Base-by-base conservation (phyloP, 352 stramenopile species). In the Pythium monospermum region DNA sequence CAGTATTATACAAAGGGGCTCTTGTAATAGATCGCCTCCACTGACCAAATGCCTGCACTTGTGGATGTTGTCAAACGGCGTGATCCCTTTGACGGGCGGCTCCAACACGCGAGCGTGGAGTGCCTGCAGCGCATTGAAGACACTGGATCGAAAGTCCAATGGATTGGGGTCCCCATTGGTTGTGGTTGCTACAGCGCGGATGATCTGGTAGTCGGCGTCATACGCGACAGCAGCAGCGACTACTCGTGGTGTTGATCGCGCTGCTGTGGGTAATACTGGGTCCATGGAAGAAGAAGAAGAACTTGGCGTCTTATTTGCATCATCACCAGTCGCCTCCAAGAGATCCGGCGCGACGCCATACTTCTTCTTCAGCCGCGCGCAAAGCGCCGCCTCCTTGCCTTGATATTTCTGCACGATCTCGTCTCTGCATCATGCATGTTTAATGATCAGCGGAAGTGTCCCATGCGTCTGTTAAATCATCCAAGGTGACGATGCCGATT, bases 61-160 rank as follows among this genome's bases (percentile, higher is more conserved):
- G 53, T 85, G 76, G 32, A 96, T 82, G 51, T 95, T 95, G 57
- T 97, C 86, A 32, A 98, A 66, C 38, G 80, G 75, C 54, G 57
- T 56, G 40, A 58, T 49, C 36, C 41, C 57, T 2, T 6, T n/a
- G n/a, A 71, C 47, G 25, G 66, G 72, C 18, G 73, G 42, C 25
- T 16, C 16, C 7, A 56, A 5, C 4, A 3, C 12, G 10, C 41
- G 39, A 12, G 41, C 39, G 0, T 45, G 25, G n/a, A 93, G 67
- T n/a, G 73, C 77, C 37, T 64, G 55, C 0, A 78, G 44, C 32
- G 77, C 64, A 39, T 91, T 66, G 48, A 93, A 93, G 7, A 62
- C 45, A 4, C 49, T 2, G 3, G 70, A 72, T 8, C 70, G 68
- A 31, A 85, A 73, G 62, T 93, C 82, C 26, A 88, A 28, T n/a